Evolutionary conservation across 1,284 basidiomycete species (phyloP), one percentile per base, ranked within the genome.

Genomic region (Inonotus obliquus): DNA sequence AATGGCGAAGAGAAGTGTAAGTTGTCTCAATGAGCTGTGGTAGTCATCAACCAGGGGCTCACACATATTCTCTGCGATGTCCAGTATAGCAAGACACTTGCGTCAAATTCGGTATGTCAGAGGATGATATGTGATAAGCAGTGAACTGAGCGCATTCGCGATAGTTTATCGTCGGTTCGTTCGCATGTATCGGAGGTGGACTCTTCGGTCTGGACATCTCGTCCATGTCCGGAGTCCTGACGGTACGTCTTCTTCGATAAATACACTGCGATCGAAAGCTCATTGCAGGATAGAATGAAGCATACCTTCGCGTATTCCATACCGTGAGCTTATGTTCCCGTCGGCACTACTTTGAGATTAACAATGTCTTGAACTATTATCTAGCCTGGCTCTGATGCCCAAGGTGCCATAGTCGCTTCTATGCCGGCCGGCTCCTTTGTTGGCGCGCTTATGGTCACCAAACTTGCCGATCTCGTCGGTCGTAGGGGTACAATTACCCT

Each of bases 181-280:
- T 91, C 74, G 87, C 89, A 73, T 89, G 87, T 71, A 91, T 91
- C 66, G 88, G 89, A 57, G 89, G 89, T 66, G 85, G 86, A 57
- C 80, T 91, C 51, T 90, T 90, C 70, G 87, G 89, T 69, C 71
- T 89, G 75, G 89, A 91, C 78, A 91, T 91, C 69, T 89, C 84
- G 65, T 86, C 86, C 70, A 90, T 91, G 89, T 87, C 87, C 64
- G 87, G 85, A n/a, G 86, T 90, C 54, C 74, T 90, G 68, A 86
- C 75, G 66, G 86, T 86, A 67, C 64, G 83, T 72, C 9, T 32
- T 9, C 4, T 32, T 9, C 49, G n/a, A n/a, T 25, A 2, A 37
- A 17, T 13, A 47, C 32, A 13, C 6, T 49, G 19, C 11, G 19
- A 21, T 4, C 25, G 89, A 51, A 23, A 51, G 25, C 27, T 84